Base-by-base conservation (phyloP, 208 protist species). In the Leishmania major region DNA sequence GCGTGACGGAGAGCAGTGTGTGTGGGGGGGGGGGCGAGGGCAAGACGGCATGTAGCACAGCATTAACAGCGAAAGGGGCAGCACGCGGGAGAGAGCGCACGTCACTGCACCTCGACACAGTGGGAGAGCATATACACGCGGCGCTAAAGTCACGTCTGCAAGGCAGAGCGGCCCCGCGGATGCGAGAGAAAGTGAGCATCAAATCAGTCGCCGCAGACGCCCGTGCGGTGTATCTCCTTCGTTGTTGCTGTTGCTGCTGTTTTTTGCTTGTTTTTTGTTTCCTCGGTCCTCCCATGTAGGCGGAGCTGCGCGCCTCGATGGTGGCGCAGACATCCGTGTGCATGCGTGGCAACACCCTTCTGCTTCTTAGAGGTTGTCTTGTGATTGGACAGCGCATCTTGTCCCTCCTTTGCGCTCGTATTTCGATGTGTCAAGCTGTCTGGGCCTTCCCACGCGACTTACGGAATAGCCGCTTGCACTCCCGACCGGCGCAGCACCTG, bases 401-500 rank as follows among this genome's bases (percentile, higher is more conserved):
- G 59, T 64, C 62, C 31, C 31, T 31, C 31, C 40, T 13, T 19
- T 35, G 31, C 15, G 62, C 62, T 40, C 62, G 31, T 69, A 19
- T 17, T 19, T 69, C 62, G 13, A 8, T 40, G 62, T 11, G 4
- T 40, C 31, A 19, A 69, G 13, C 13, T 3, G 62, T 22, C 31
- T 2, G 13, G 40, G 31, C 31, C 31, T 35, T 31, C 31, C 31
- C 62, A 3, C 62, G 40, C 0, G 4, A n/a, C 25, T 60, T 35
- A 75, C 10, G 47, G 71, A 60, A 75, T 45, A 4, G 31, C 31
- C 13, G 75, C 7, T 15, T 67, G 55, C 10, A 84, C 75, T 11
- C 74, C 59, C 13, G 71, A 78, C 70, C 15, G 25, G 31, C 17
- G 77, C 70, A 85, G 72, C 6, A 40, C 57, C n/a, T 40, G 22